Evolutionary conservation across 148 eudicot species (phyloP).

Genomic region (Vaccinium darrowii): DNA sequence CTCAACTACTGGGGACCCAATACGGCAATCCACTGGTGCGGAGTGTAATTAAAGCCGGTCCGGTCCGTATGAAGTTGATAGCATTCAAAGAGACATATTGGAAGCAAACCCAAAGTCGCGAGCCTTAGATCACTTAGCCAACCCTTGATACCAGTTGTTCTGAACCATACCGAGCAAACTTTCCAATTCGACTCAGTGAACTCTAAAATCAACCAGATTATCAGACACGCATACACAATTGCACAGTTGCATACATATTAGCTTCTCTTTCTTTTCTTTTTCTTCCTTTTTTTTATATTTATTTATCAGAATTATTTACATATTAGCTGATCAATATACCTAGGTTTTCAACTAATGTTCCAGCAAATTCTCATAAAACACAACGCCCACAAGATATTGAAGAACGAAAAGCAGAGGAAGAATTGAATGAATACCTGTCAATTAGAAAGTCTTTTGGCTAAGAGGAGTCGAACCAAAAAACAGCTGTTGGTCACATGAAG

Average conservation of each 20-base stretch:
- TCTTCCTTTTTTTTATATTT: too few species aligned
- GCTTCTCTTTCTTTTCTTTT: neutral
- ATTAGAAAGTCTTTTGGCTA: neutral
- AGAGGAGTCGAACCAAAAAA: too few species aligned
- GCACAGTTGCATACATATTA: neutral
- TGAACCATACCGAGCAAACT: too few species aligned
- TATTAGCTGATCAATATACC: neutral
- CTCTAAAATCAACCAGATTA: neutral
- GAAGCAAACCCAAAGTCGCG: neutral
- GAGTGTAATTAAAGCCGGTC: too few species aligned
- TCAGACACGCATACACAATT: neutral
- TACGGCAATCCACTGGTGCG: neutral
- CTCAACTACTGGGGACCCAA: too few species aligned
- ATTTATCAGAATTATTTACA: too few species aligned
- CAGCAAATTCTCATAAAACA: neutral
- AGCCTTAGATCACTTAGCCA: too few species aligned
- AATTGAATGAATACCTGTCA: neutral
- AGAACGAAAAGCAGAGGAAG: neutral
- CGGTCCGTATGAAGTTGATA: too few species aligned
- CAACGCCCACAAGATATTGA: neutral
- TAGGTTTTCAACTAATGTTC: neutral
- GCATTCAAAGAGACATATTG: neutral
- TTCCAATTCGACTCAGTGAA: neutral
- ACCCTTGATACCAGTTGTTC: too few species aligned
- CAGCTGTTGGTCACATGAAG: neutral